Evolutionary conservation across 2,329 filamentous ascomycete species (phyloP), one percentile per base, ranked within the genome.

Genomic region (Ophiostoma himal-ulmi): DNA sequence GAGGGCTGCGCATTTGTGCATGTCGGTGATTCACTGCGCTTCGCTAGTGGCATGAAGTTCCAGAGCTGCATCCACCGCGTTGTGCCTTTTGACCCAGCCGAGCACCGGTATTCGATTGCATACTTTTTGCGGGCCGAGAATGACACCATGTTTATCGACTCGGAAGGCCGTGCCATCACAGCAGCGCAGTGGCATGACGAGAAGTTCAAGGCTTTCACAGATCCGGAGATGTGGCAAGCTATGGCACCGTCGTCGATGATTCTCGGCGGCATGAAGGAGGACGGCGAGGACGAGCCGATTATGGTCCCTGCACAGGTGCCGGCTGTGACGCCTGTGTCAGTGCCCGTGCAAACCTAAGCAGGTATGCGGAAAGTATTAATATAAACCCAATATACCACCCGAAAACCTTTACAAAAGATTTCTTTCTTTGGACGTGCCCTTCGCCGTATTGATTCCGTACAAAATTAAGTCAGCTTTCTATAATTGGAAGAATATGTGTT

Each of bases 51-150:
- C 62, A 82, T 83, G 77, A 83, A 80, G 71, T 81, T 87, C 78
- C 82, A 84, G 77, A 84, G 83, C 52, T 85, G 84, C 80, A 84
- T 87, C 76, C 85, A 87, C 80, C 80, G 84, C 71, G 85, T 87
- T 37, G 83, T 87, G 26, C 85, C 85, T 0, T 82, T 83, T 72
- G 77, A 85, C 77, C 79, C 81, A 30, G 74, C 76, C 57, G 82
- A 86, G 82, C 82, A 86, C 78, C 82, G 85, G 70, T 87, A 86
- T 81, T 85, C 83, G 11, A 84, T 87, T 73, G 85, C 85, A 17
- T 87, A 87, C 77, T 87, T 87, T 79, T 79, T 87, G 68, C 81
- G 85, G 48, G 83, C 85, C 69, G 84, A 86, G 79, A 81, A 86
- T 76, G 83, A 84, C 75, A 83, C 82, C 75, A 82, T 83, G 80